phyloP scores from a whole-genome alignment of 345 rosid species.

The Syzygium grande region DNA sequence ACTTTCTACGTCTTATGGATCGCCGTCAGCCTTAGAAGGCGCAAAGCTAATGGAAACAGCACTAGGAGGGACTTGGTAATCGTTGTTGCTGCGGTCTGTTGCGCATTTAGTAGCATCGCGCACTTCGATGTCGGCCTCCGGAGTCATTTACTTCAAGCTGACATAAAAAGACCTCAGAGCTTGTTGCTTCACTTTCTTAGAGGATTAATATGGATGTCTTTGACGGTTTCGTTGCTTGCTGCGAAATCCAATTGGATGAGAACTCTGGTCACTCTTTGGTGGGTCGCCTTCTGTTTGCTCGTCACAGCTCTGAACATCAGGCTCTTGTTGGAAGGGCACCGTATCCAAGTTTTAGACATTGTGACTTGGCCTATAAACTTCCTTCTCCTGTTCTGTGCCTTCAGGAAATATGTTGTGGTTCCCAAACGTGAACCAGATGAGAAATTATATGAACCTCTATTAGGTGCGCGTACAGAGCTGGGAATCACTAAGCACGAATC shows the following conservation, averaged over 20 bases:
- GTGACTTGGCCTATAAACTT: conserved; percentile 37
- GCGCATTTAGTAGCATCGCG: conserved; percentile 31
- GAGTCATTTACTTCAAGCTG: conserved; percentile 10
- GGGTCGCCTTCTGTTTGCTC: conserved; percentile 40
- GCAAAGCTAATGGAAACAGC: not conserved
- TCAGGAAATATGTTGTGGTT: conserved; percentile 22
- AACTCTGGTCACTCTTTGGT: conserved; percentile 42
- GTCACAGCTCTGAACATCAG: conserved; percentile 32
- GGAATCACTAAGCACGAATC: too few species aligned
- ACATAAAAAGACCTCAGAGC: not conserved
- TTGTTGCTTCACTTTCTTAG: conserved; percentile 33
- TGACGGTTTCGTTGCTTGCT: conserved; percentile 53
- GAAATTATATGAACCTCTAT: conserved; percentile 36
- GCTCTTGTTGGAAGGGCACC: conserved; percentile 15
- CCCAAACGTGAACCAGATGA: conserved; percentile 5
- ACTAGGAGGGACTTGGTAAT: conserved; percentile 33
- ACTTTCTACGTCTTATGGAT: conserved; percentile 50
- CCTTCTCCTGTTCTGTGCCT: conserved; percentile 47
- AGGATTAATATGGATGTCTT: conserved; percentile 54
- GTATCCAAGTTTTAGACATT: conserved; percentile 23
- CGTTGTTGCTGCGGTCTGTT: conserved; percentile 29
- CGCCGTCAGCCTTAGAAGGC: conserved; percentile 16
- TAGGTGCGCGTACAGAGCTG: too few species aligned
- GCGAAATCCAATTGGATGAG: conserved; percentile 25
- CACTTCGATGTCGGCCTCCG: conserved; percentile 29